Base-by-base conservation (phyloP, 768 basidiomycete species). In the Crucibulum laeve region DNA sequence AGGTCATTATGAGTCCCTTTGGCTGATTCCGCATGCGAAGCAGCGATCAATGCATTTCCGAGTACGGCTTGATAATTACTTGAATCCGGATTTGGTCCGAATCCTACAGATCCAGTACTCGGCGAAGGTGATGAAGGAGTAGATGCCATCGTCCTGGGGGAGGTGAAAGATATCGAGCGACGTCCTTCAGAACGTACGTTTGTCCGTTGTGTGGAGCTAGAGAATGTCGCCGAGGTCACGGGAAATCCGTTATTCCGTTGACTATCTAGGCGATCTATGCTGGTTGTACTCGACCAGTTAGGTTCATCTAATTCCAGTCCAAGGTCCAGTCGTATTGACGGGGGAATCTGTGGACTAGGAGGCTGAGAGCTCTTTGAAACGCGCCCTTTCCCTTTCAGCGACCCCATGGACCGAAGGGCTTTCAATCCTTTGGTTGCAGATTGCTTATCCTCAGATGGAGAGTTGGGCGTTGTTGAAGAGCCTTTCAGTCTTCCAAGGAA, bases 1-100 rank as follows among this genome's bases (percentile, higher is more conserved):
- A 99, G 76, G 65, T 99, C 96, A 44, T 82, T 78, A 53, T 95
- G 91, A 0, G 88, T 89, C 38, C 96, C 94, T 50, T 84, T 85
- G 19, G 91, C 79, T 4, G 91, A 92, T 60, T 98, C 95, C 2
- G 94, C 87, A 60, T 99, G 94, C 1, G 92, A 94, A 0, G 95
- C 95, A 18, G 91, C 90, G 33, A 94, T 82, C 24, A 99, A 74
- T 2, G 92, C 92, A 46, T 87, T 91, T 25, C 85, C 91, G n/a
- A 97, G 73, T 2, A 83, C 75, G 11, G 78, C 82, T 51, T 89
- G 86, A 55, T 78, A 78, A 45, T 55, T 71, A 18, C 58, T 62
- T n/a, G 66, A 57, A 10, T 54, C 57, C 48, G 52, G 50, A 44
- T 51, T 53, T 21, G 62, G 54, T 39, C 58, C 54, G 50, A 61